A percentile compares a stretch with the other conserved stretches of the same genome.
These are phyloP conservation scores for Potentilla sterilis DNA, from an alignment of 306 rosid genomes.

Conservation along the genomic window DNA sequence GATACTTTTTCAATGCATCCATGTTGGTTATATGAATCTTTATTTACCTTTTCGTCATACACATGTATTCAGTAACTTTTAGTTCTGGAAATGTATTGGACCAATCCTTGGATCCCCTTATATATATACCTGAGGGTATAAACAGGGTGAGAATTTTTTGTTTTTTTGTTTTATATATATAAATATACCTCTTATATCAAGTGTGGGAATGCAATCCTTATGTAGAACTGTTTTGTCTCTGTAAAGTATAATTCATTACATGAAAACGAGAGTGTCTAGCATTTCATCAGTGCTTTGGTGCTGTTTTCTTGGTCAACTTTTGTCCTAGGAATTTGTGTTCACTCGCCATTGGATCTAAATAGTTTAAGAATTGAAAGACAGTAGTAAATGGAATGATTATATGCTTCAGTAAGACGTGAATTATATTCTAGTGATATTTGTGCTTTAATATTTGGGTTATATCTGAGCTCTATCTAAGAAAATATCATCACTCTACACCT, in stretches of 20 bases:
- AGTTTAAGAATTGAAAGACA: not conserved
- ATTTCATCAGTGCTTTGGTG: not conserved
- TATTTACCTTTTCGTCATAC: not conserved
- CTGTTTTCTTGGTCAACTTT: not conserved
- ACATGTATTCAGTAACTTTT: not conserved
- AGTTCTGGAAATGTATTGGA: not conserved
- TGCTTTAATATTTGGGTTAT: not conserved
- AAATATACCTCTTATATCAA: not conserved
- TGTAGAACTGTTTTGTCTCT: not conserved
- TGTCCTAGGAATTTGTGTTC: not conserved
- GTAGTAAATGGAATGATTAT: not conserved
- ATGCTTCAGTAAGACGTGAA: not conserved
- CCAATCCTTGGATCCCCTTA: not conserved
- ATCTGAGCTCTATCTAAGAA: not conserved
- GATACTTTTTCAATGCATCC: not conserved
- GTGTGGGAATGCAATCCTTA: not conserved
- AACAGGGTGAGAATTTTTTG: not conserved
- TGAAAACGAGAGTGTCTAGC: not conserved
- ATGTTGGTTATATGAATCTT: not conserved
- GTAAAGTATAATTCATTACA: not conserved
- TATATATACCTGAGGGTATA: not conserved
- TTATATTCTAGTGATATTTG: not conserved
- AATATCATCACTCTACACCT: constrained; percentile 13
- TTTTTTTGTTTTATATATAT: not conserved
- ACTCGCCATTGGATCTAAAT: not conserved